Evolutionary conservation across 306 rosid species (phyloP), one percentile per base, ranked within the genome.

Genomic region (Malus asiatica): DNA sequence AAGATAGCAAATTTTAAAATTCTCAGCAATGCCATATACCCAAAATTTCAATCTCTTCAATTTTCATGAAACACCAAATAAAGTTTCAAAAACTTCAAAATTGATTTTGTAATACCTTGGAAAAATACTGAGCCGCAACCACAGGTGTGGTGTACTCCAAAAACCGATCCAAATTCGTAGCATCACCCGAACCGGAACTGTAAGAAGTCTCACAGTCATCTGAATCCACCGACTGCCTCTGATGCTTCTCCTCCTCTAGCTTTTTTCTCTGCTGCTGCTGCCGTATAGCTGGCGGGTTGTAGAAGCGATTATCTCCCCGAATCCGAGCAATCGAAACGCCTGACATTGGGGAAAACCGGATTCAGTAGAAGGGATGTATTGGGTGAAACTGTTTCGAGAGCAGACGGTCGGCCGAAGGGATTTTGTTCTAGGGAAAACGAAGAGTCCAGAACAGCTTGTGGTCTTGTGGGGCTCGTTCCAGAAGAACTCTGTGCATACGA

Each of bases 141-240:
- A 81, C 35, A 5, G 98, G 98, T 29, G 96, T 88, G 73, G 90
- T 86, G 65, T 65, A 73, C 83, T 89, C 87, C 81, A 93, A 78
- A 27, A 91, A 93, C 20, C 98, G 93, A 89, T 93, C 97, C 85
- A 93, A 89, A 88, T 93, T 93, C 52, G 93, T 83, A 46, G 83
- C 75, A 22, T 86, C 89, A 77, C 76, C 82, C 42, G 96, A 90
- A 79, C 86, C 85, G 72, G 93, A 91, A 73, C 90, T 87, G 79
- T 85, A 83, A 8, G 88, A 80, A 67, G 96, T 84, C 51, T 77
- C 84, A 48, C 81, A 82, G 66, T 78, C 89, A 58, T 83, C 89
- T 1, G 90, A 87, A 44, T 85, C 93, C 10, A 81, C 74, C 32
- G 65, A 66, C 59, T 60, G 57, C 69, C 74, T 72, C 77, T 58